Base-by-base conservation (phyloP, 2,329 filamentous ascomycete genomes). In the Xylaria digitata region DNA sequence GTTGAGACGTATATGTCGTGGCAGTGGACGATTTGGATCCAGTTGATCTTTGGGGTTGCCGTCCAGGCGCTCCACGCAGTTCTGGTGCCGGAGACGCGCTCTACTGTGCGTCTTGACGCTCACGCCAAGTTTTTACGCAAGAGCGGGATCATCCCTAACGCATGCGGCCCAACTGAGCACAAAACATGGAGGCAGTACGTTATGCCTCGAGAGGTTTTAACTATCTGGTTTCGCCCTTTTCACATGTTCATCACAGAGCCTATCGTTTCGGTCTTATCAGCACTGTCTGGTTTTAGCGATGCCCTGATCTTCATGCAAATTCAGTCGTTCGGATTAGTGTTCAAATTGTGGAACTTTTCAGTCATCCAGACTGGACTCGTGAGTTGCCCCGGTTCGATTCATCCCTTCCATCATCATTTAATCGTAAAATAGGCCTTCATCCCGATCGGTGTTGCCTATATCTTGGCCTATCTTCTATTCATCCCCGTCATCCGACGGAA, bases 241-340 rank as follows among this genome's bases (percentile, higher is more conserved):
- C 80, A 80, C 65, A 88, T 90, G 84, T 87, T 90, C 72, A 66
- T 86, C 53, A 87, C 82, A 1, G 88, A 90, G 75, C 86, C 87
- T 0, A 90, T 90, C 66, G 87, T 90, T 19, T 77, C 85, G 43
- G 84, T 82, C 61, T 79, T 90, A 3, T 90, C 87, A 3, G 78
- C 87, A 1, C 80, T 90, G 49, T 86, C 83, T 61, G 87, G 87
- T 42, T 90, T 90, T 80, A 85, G 82, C 71, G 88, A 90, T 72
- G 86, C 87, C 1, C 79, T 90, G 49, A 89, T 90, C 73, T 90
- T 90, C 79, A 89, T 87, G 79, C 89, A 89, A 76, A 83, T 90
- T 45, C 86, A 90, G 73, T 87, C 85, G 0, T 89, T 89, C 67
- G 77, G 80, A 1, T 81, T 86, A 0, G 88, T 91, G 3, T 89